These are phyloP conservation scores for Saccharomyces hybrid DNA, from an alignment of 1,139 yeast genomes.

Conservation along the genomic window DNA sequence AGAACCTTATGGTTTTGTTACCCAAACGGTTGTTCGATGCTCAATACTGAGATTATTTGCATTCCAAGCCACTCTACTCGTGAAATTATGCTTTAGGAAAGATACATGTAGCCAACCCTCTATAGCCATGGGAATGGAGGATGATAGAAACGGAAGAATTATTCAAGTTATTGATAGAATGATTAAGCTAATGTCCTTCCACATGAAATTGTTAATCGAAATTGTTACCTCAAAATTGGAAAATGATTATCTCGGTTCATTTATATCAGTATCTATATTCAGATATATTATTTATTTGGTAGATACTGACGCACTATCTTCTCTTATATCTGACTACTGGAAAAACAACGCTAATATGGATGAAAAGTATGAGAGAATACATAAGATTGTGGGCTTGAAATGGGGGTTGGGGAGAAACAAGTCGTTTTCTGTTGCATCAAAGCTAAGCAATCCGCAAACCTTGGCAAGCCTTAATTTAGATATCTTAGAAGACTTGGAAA, in stretches of 20 bases:
- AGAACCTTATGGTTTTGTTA: background rate
- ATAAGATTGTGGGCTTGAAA: background rate
- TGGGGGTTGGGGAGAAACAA: background rate
- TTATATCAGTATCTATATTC: background rate
- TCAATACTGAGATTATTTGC: background rate
- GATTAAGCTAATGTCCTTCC: background rate
- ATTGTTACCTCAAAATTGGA: background rate
- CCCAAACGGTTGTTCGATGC: background rate
- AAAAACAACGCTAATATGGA: background rate
- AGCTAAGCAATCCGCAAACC: background rate
- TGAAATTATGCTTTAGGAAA: background rate
- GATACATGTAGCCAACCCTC: background rate
- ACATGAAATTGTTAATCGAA: background rate
- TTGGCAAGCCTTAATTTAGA: background rate
- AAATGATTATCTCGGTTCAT: background rate
- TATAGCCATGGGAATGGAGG: background rate
- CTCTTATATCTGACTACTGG: background rate
- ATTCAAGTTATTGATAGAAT: background rate
- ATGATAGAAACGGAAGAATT: background rate
- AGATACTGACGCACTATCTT: background rate
- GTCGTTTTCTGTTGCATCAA: background rate
- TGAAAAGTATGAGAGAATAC: background rate
- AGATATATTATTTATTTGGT: background rate
- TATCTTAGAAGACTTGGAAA: background rate
- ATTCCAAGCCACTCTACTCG: background rate